Evolutionary conservation across 2,329 filamentous ascomycete species (phyloP).

Genomic region (Colletotrichum endophyticum): DNA sequence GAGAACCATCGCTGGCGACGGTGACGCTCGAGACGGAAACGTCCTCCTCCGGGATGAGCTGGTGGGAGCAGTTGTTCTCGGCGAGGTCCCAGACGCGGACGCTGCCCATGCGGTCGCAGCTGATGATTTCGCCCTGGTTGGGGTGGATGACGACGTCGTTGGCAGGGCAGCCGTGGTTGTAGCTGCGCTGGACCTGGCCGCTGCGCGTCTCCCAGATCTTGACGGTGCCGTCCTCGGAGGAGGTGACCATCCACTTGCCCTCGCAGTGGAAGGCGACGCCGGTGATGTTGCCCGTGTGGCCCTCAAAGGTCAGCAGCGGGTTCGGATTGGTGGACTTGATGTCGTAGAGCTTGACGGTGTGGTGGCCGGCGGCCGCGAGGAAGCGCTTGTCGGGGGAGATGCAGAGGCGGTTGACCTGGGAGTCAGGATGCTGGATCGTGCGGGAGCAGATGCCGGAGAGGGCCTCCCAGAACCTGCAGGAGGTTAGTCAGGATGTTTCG

Average conservation of each 20-base stretch:
- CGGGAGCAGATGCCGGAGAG: conserved; percentile 97
- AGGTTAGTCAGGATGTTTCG: not conserved
- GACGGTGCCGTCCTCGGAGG: conserved; percentile 93
- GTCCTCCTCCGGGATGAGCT: conserved; percentile 95
- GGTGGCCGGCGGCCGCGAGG: conserved; percentile 79
- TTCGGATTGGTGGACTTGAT: conserved; percentile 98
- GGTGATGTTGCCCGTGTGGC: conserved; percentile 94
- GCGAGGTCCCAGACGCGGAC: conserved; percentile 96
- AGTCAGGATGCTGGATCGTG: conserved; percentile 97
- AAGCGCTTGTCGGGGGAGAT: conserved; percentile 98
- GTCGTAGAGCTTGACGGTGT: conserved; percentile 96
- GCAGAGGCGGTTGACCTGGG: conserved; percentile 96
- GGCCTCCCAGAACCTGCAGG: conserved; percentile 90
- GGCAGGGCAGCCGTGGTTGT: conserved; percentile 85
- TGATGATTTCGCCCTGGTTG: conserved; percentile 97
- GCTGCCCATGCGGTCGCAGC: conserved; percentile 90
- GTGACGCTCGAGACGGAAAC: conserved; percentile 93
- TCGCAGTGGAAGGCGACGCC: conserved; percentile 98
- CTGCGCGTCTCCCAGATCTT: conserved; percentile 96
- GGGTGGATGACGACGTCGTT: conserved; percentile 99
- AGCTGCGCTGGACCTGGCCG: conserved; percentile 88
- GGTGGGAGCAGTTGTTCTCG: conserved; percentile 96
- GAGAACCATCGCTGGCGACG: conserved; percentile 90
- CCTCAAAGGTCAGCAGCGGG: conserved; percentile 90
- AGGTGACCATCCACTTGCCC: conserved; percentile 99